Evolutionary conservation across 2,329 filamentous ascomycete genomes (phyloP), one percentile per base, ranked within the genome.

Genomic region (Trichoderma atroviride): DNA sequence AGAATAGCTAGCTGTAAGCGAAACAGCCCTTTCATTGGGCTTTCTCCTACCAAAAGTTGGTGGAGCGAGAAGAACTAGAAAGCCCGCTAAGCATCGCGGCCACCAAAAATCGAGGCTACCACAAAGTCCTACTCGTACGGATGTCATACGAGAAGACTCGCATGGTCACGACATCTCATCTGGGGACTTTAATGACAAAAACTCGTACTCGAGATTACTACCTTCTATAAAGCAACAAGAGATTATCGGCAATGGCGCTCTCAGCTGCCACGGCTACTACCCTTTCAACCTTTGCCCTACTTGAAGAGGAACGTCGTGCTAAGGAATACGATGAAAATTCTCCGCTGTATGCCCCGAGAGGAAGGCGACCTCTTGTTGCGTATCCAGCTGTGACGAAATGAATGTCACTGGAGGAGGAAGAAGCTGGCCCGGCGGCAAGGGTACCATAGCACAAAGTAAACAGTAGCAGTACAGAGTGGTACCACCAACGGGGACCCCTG

Each of bases 321-420:
- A 29, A 55, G 27, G 27, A 57, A 57, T 57, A 57, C 55, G 55
- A 57, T 57, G 55, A 33, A 57, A 35, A 57, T 57, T 57, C 29
- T 57, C 55, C 55, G 55, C 55, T 33, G 29, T 31, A 57, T 57
- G 9, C 55, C 55, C 29, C 29, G 55, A 57, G 33, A 35, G 55
- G 55, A 57, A 57, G 55, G 55, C 31, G 55, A 10, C 5, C n/a
- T 5, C 9, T 11, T 22, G n/a, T 24, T 50, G 47, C 19, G 47
- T 50, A 22, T 24, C 47, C 55, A 35, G 29, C 55, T 22, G 55
- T 57, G 29, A 57, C 29, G 55, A 57, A 57, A 57, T 35, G 55
- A 57, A 57, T 57, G 55, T 57, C 55, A 57, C 29, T 57, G 10
- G 27, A 33, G 9, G 27, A 33, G 16, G 7, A 11, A 31, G 31